Evolutionary conservation across 805 yeast species (phyloP).

Genomic region (Candida xiaguanensis): DNA sequence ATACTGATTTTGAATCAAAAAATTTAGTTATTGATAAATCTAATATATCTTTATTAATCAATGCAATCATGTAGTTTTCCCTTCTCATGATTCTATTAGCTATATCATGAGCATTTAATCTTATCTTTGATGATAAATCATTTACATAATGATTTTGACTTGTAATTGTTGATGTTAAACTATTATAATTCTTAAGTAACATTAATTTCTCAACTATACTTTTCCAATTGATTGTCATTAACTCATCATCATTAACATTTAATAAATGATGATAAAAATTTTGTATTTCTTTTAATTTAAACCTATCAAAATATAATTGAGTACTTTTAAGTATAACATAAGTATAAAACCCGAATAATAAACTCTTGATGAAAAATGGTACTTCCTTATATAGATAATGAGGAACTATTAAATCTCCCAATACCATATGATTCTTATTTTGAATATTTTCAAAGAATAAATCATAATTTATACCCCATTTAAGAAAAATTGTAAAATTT

Average conservation of each 20-base stretch:
- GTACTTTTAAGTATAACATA: conserved; percentile 50
- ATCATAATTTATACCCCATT: conserved; percentile 72
- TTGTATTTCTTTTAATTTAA: conserved; percentile 67
- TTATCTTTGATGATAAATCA: conserved; percentile 65
- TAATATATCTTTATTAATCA: conserved; percentile 73
- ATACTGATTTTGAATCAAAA: conserved; percentile 27
- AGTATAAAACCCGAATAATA: conserved; percentile 57
- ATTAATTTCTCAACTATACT: conserved; percentile 74
- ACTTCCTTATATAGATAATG: conserved; percentile 44
- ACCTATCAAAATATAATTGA: conserved; percentile 55
- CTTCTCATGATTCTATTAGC: conserved; percentile 95
- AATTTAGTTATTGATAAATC: conserved; percentile 49
- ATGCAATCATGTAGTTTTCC: conserved; percentile 89
- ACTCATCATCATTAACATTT: conserved; percentile 68
- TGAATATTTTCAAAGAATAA: conserved; percentile 24
- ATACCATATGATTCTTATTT: conserved; percentile 22
- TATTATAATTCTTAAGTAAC: conserved; percentile 75
- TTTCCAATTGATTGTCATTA: conserved; percentile 93
- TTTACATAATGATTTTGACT: conserved; percentile 23
- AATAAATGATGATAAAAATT: conserved; percentile 73
- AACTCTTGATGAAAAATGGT: conserved; percentile 47
- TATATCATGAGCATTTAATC: conserved; percentile 88
- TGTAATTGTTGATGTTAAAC: conserved; percentile 47
- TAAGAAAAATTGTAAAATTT: conserved; percentile 70
- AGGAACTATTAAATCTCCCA: conserved; percentile 30